Evolutionary conservation across 1,284 basidiomycete species (phyloP), one percentile per base, ranked within the genome.

Genomic region (Fomitopsis schrenkii): DNA sequence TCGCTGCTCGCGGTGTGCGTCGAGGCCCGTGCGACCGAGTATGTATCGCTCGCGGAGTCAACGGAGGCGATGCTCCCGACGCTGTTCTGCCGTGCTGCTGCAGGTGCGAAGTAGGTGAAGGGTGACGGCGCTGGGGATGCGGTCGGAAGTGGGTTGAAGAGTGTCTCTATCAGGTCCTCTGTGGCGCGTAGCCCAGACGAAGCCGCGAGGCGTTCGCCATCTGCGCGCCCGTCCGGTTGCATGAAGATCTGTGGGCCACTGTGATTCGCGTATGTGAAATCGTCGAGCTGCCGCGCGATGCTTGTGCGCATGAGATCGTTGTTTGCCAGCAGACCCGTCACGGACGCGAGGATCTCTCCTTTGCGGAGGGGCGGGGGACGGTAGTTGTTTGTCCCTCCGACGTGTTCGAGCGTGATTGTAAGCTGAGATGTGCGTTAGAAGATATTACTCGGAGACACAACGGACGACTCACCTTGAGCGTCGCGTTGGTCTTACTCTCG

Each of bases 401-500:
- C 74, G 64, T 83, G 80, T 44, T 82, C 80, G 56, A 91, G 74
- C 55, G 85, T 79, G 55, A 90, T 79, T 6, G 87, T 84, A 14
- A 93, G 73, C 83, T 90, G 67, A 30, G 40, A 12, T 46, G 57
- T 48, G 33, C n/a, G 38, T 63, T n/a, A 65, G 55, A 22, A 22
- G 1, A n/a, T 8, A 15, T 8, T 1, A 14, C 12, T 15, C 22
- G 3, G 14, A 42, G 7, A 26, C 30, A 22, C 41, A 36, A 45
- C 28, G 30, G 5, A 61, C 48, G 22, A 14, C 58, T 14, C 19
- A 88, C 85, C 77, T 87, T 88, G 55, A 94, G 79, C 2, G 87
- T 88, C 0, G 91, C 90, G 65, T 94, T 94, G 48, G 87, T 91
- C 74, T 89, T 90, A 71, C 87, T 91, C 66, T 91, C 82, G 58